Conservation (phyloP, 2,329 filamentous ascomycete species). For the Botrytis medusae region DNA sequence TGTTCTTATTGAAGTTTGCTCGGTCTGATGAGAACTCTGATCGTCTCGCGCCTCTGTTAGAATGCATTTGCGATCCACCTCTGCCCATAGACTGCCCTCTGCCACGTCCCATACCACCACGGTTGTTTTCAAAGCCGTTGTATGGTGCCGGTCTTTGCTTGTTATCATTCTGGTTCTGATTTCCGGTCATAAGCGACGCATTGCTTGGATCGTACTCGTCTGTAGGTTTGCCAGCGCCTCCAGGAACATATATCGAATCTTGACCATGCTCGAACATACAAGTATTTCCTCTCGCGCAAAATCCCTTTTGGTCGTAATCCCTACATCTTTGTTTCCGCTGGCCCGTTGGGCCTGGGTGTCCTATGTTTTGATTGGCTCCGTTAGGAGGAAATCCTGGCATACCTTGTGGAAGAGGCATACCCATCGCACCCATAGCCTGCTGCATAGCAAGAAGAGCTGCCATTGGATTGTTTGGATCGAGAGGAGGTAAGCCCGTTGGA, state of each 20-base stretch:
- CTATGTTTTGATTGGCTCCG: slow-evolving; percentile 17
- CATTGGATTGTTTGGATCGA: slow-evolving; percentile 62
- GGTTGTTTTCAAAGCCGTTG: slow-evolving; percentile 20
- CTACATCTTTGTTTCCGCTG: slow-evolving; percentile 52
- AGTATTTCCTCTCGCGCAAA: slow-evolving; percentile 63
- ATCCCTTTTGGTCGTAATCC: slow-evolving; percentile 72
- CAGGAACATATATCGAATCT: slow-evolving; percentile 47
- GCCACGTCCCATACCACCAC: slow-evolving; percentile 39
- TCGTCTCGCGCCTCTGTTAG: slow-evolving; percentile 35
- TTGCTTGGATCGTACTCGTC: slow-evolving; percentile 61
- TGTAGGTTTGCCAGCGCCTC: slow-evolving; percentile 26
- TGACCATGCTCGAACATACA: slow-evolving; percentile 70
- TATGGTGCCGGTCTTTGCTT: not conserved
- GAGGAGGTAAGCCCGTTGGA: slow-evolving; percentile 45
- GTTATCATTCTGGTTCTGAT: slow-evolving; percentile 28
- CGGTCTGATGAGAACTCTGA: slow-evolving; percentile 65
- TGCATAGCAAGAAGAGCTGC: slow-evolving; percentile 62
- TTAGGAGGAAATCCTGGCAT: slow-evolving; percentile 40
- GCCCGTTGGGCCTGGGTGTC: slow-evolving; percentile 16
- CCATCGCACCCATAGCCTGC: slow-evolving; percentile 44
- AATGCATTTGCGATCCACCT: slow-evolving; percentile 27
- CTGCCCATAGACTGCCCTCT: slow-evolving; percentile 36
- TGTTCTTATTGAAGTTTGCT: slow-evolving; percentile 60
- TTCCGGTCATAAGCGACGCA: slow-evolving; percentile 44
- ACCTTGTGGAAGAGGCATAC: slow-evolving; percentile 47